These are phyloP conservation scores for Penicillium sp. DNA, from an alignment of 2,329 filamentous ascomycete genomes.

Conservation along the genomic window DNA sequence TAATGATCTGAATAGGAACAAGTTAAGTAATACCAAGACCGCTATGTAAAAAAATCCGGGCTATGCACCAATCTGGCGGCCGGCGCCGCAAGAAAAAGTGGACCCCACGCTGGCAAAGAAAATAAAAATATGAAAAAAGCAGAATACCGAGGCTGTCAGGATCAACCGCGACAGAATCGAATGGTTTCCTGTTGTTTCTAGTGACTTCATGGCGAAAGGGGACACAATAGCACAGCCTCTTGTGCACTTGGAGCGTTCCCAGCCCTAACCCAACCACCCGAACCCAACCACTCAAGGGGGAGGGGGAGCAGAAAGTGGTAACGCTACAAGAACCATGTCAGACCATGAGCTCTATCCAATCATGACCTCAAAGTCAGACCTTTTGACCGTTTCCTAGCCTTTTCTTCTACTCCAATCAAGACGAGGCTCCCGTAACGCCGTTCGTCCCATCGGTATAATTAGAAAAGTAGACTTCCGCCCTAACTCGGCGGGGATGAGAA, in stretches of 20 bases:
- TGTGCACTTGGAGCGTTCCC: background rate
- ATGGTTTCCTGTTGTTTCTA: background rate
- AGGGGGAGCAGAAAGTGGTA: background rate
- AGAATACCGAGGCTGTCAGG: background rate
- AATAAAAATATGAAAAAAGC: slow-evolving; percentile 3
- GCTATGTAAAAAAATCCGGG: slow-evolving; percentile 7
- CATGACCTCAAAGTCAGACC: background rate
- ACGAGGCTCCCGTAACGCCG: background rate
- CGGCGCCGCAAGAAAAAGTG: slow-evolving; percentile 20
- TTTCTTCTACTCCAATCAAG: background rate
- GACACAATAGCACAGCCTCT: background rate
- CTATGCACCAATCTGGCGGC: slow-evolving; percentile 20
- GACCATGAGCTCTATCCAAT: slow-evolving; percentile 7
- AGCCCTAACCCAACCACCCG: background rate
- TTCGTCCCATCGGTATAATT: slow-evolving; percentile 12
- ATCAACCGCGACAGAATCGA: background rate
- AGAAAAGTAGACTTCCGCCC: slow-evolving; percentile 9
- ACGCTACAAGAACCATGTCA: slow-evolving; percentile 1
- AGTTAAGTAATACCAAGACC: background rate
- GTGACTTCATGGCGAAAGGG: slow-evolving; percentile 7
- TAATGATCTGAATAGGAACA: background rate
- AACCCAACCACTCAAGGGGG: background rate
- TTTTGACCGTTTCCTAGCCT: background rate
- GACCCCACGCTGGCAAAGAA: slow-evolving; percentile 6
- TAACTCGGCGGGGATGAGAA: slow-evolving; percentile 9